These are phyloP conservation scores for Salvia miltiorrhiza DNA, from an alignment of 257 asterid species.

Conservation along the genomic window DNA sequence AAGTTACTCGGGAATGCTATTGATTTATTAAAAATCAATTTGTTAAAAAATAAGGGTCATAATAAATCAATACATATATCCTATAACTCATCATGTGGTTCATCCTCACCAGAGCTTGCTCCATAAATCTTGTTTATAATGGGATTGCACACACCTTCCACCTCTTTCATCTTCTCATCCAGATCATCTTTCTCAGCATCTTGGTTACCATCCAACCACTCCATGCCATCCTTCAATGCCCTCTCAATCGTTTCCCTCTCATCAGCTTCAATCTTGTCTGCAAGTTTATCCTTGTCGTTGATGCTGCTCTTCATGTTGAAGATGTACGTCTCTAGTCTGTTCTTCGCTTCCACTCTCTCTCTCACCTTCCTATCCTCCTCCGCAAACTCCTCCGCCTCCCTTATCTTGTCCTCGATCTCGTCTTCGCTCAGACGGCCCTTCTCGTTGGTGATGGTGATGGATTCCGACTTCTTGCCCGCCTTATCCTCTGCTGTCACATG, in stretches of 20 bases:
- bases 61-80: too few species aligned
- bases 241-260: slow-evolving; percentile 44
- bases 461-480: slow-evolving; percentile 45
- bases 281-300: slow-evolving; percentile 45
- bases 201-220: slow-evolving; percentile 47
- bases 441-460: slow-evolving; percentile 49
- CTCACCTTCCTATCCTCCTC: slow-evolving; percentile 45
- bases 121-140: slow-evolving; percentile 20
- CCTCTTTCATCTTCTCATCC: slow-evolving; percentile 48
- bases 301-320: slow-evolving; percentile 45
- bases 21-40: too few species aligned
- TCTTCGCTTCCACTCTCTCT: slow-evolving; percentile 45
- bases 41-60: too few species aligned
- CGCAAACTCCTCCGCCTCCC: slow-evolving; percentile 51
- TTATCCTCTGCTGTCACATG: slow-evolving; percentile 50
- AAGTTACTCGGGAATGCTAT: too few species aligned
- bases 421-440: slow-evolving; percentile 50
- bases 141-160: slow-evolving; percentile 54
- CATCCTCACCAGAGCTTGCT: neutral
- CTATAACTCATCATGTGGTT: slow-evolving; percentile 7
- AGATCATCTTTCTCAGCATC: slow-evolving; percentile 46
- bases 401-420: slow-evolving; percentile 45
- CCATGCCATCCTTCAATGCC: slow-evolving; percentile 36
- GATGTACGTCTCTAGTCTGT: slow-evolving; percentile 39
- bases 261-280: slow-evolving; percentile 35